phyloP scores from a whole-genome alignment of 2,329 filamentous ascomycete genomes.

The Penicillium sp. region DNA sequence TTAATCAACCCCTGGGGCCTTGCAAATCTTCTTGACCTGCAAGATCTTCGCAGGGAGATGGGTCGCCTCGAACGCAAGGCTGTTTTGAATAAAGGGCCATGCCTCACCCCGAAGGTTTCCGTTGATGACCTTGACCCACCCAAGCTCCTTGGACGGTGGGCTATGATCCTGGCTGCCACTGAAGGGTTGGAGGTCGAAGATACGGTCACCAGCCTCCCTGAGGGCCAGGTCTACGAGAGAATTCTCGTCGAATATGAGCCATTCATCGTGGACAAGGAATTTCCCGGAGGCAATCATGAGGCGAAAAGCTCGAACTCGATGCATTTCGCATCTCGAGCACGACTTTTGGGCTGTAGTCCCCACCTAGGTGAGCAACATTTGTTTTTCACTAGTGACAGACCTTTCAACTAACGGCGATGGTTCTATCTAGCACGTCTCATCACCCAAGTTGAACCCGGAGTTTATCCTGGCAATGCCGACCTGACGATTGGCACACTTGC shows the following conservation, averaged over 20 bases:
- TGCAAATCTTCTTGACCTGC: constrained; percentile 49
- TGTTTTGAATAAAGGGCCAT: constrained; percentile 15
- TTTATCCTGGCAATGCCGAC: constrained; percentile 47
- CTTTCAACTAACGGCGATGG: not conserved
- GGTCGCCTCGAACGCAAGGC: constrained; percentile 35
- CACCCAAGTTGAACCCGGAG: constrained; percentile 19
- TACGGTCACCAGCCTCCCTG: constrained; percentile 53
- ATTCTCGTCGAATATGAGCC: constrained; percentile 54
- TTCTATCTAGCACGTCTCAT: constrained; percentile 41
- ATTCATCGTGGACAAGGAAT: constrained; percentile 27
- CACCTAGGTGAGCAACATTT: constrained; percentile 34
- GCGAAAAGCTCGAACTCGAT: not conserved
- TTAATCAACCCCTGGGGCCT: constrained; percentile 55
- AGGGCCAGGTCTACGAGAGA: constrained; percentile 48
- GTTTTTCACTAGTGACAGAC: not conserved
- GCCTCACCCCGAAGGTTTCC: constrained; percentile 18
- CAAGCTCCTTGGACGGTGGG: constrained; percentile 52
- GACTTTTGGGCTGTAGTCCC: constrained; percentile 37
- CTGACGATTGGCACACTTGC: constrained; percentile 53
- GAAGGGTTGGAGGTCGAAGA: constrained; percentile 47
- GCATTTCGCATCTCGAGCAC: constrained; percentile 31
- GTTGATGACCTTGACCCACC: constrained; percentile 27
- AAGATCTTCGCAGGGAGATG: constrained; percentile 49
- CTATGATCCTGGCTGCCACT: constrained; percentile 44
- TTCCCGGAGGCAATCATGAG: not conserved